Evolutionary conservation across 345 rosid species (phyloP), one percentile per base, ranked within the genome.

Genomic region (Corchorus capsularis): DNA sequence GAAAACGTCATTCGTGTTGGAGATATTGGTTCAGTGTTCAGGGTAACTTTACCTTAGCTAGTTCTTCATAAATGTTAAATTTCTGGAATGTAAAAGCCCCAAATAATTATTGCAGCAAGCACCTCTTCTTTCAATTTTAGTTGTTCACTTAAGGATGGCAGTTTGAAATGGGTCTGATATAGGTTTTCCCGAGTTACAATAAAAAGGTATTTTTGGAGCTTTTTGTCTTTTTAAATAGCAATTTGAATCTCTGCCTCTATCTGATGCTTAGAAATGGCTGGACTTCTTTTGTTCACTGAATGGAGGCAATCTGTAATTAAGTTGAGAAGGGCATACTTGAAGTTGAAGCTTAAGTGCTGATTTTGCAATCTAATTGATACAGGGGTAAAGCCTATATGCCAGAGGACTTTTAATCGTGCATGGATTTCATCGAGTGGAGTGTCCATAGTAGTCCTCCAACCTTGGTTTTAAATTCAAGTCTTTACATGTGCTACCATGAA

Each of bases 81-180:
- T 63, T 39, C 11, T 8, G 22, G 68, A 63, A 37, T 63, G 47
- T 37, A 16, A 17, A 16, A 17, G 47, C 68, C 16, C 22, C 46
- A 63, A 37, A 35, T 37, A 63, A 22, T 17, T 39, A 63, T 59
- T 11, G 16, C 37, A 59, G 4, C 2, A 22, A 22, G 63, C 63
- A 59, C 37, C 37, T 59, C 34, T 14, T 59, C 63, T 59, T 59
- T 59, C 67, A 63, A 12, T 63, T 63, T 63, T 20, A 63, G 46
- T 14, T 64, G 69, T 47, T 39, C 34, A 57, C 35, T 20, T 10
- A 20, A 9, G 6, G 35, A 43, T 41, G 34, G 52, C 16, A 19
- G 14, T 41, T 64, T 64, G 13, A 64, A 64, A 2, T 64, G 8
- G 52, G 15, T 10, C 43, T 41, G 3, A 10, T 64, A 17, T 43